Conservation (phyloP, 108 stramenopile genomes). For the Pseudonitzschia pungens region DNA sequence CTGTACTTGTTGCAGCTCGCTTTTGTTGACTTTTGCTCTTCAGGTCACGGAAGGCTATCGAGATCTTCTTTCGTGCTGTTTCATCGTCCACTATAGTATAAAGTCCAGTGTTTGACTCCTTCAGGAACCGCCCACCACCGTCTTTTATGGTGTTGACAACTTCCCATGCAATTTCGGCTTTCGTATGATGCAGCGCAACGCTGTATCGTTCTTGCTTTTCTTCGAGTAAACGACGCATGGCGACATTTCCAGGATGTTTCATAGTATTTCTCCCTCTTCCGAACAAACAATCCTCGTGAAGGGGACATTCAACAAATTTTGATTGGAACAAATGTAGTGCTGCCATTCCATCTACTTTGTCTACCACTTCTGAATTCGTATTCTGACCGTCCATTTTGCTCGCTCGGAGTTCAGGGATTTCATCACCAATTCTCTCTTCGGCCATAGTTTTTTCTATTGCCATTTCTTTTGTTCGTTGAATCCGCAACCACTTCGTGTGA, state of each 20-base stretch:
- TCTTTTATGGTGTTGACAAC: conserved; percentile 2
- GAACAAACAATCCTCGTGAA: conserved; percentile 18
- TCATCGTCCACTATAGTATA: conserved; percentile 3
- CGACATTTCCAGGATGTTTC: conserved; percentile 19
- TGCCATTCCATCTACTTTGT: not conserved
- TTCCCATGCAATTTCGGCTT: conserved; percentile 8
- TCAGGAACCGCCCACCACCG: conserved; percentile 9
- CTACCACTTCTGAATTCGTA: not conserved
- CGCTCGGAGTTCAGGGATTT: too few relatives aligned
- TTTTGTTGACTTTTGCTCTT: not conserved
- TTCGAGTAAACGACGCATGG: conserved; percentile 4
- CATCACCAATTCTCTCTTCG: not conserved
- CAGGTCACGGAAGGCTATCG: conserved; percentile 11
- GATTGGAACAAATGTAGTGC: not conserved
- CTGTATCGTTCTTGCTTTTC: not conserved
- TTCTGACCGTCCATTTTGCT: not conserved
- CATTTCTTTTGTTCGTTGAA: not conserved
- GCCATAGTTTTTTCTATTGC: not conserved
- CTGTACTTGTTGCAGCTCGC: not conserved
- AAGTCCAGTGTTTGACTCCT: not conserved
- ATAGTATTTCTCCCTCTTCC: conserved; percentile 1
- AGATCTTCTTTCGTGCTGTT: conserved; percentile 2
- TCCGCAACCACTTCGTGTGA: conserved; percentile 3
- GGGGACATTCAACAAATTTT: conserved; percentile 11
- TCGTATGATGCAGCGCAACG: not conserved